These are phyloP conservation scores for Eucalyptus regnans DNA, from an alignment of 345 rosid species.

Conservation along the genomic window DNA sequence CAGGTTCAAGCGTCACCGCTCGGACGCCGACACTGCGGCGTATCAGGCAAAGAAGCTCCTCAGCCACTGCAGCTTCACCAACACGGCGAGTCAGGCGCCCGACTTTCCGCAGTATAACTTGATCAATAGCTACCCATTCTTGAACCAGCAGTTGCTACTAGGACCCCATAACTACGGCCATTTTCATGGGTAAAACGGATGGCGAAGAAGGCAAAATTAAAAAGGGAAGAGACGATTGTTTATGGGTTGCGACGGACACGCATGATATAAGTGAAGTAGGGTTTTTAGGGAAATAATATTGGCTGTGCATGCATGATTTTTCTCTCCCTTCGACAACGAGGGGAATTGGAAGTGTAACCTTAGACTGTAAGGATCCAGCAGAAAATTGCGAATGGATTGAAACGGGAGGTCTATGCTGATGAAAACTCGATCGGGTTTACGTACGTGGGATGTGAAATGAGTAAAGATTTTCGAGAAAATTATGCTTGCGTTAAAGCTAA, in stretches of 20 bases:
- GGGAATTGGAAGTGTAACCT: not conserved
- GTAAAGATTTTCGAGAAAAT: not conserved
- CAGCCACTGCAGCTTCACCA: not conserved
- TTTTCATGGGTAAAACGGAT: not conserved
- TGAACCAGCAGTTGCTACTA: not conserved
- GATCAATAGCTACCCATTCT: conserved; percentile 5
- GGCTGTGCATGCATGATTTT: not conserved
- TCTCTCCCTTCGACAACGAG: not conserved
- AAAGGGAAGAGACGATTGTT: not conserved
- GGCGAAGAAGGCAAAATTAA: not conserved
- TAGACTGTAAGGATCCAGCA: not conserved
- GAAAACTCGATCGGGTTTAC: not conserved
- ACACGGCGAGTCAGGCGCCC: conserved; percentile 6
- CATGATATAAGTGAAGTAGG: not conserved
- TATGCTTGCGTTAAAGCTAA: not conserved
- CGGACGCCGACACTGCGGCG: not conserved
- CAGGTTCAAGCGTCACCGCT: conserved; percentile 41
- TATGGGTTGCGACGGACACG: not conserved
- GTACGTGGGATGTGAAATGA: not conserved
- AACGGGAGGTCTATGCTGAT: not conserved
- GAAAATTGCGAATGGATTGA: not conserved
- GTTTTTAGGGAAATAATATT: not conserved
- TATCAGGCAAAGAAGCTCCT: not conserved
- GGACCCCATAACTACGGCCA: not conserved
- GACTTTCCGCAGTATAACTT: conserved; percentile 22